A percentile compares a stretch with the other conserved stretches of the same genome.
phyloP scores from a whole-genome alignment of 202 grass and related monocot genomes.

The Alloteropsis angusta region DNA sequence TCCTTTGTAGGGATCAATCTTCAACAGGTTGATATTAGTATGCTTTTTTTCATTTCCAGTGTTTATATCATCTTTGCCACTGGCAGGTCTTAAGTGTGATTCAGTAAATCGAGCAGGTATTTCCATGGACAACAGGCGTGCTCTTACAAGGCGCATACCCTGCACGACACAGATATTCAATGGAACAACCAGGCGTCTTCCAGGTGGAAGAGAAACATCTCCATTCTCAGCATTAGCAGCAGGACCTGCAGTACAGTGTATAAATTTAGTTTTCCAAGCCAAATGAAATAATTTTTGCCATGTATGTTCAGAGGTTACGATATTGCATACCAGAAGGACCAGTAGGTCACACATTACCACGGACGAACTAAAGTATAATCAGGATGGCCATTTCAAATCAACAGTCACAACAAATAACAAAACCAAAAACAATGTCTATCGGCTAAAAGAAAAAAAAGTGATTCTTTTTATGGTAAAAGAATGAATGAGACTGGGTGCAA shows the following conservation, averaged over 20 bases:
- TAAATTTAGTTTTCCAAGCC: slow-evolving; percentile 22
- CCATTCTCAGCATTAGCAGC: slow-evolving; percentile 19
- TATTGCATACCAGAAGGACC: neutral
- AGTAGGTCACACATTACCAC: neutral
- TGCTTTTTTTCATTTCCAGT: slow-evolving; percentile 19
- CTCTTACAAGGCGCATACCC: slow-evolving; percentile 80
- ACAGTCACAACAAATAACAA: slow-evolving; percentile 1
- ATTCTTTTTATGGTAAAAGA: neutral
- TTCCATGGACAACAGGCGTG: slow-evolving; percentile 88
- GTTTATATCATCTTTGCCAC: slow-evolving; percentile 26
- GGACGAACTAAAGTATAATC: neutral
- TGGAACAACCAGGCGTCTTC: slow-evolving; percentile 75
- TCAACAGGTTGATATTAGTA: slow-evolving; percentile 44
- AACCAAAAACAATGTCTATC: neutral
- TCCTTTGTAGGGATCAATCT: slow-evolving; percentile 80
- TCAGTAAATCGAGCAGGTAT: slow-evolving; percentile 71
- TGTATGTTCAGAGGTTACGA: neutral
- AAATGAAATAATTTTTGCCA: neutral
- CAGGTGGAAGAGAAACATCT: slow-evolving; percentile 62
- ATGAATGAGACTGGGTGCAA: neutral
- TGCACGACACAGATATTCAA: slow-evolving; percentile 87
- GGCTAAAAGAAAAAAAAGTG: neutral
- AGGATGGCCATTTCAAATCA: slow-evolving; percentile 21
- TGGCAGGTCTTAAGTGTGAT: slow-evolving; percentile 29
- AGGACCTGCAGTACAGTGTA: slow-evolving; percentile 47